Percentiles rank a stretch among this genome's conserved stretches.
Evolutionary conservation across 2,329 filamentous ascomycete species (phyloP).

Genomic region (Teratosphaeria epicoccoides): DNA sequence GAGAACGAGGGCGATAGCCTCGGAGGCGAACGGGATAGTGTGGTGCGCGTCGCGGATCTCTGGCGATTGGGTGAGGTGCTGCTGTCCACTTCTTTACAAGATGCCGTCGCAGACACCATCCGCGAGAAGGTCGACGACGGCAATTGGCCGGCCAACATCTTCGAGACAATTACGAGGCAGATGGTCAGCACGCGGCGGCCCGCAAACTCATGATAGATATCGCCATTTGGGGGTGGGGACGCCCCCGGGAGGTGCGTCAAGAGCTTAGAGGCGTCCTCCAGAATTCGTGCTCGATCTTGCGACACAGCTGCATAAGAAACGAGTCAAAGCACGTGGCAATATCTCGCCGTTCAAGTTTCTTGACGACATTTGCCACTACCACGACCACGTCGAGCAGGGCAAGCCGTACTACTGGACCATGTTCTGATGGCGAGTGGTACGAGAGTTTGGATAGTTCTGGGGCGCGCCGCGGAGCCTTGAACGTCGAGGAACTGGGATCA

Average conservation of each 20-base stretch:
- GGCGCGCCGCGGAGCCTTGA: too few relatives aligned
- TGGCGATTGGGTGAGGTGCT: constrained; percentile 1
- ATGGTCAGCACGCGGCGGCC: background rate
- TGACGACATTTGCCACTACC: background rate
- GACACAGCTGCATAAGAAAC: background rate
- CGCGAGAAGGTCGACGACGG: background rate
- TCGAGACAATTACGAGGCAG: background rate
- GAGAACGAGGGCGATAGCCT: background rate
- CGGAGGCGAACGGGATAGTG: background rate
- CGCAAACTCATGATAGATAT: background rate
- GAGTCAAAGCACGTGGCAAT: background rate
- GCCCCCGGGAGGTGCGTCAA: too few relatives aligned
- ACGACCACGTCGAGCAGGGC: constrained; percentile 3
- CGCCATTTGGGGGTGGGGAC: background rate
- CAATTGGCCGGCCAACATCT: background rate
- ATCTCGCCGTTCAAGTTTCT: background rate
- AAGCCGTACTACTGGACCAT: background rate
- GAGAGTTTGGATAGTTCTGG: too few relatives aligned
- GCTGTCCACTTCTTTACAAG: background rate
- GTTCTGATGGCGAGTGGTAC: too few relatives aligned
- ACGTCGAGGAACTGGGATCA: too few relatives aligned
- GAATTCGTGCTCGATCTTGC: background rate
- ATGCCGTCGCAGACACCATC: background rate
- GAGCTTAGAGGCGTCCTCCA: too few relatives aligned
- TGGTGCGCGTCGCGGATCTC: background rate